These are phyloP conservation scores for Coemansia asiatica DNA, from an alignment of 192 early-diverging fungal genomes.

Conservation along the genomic window DNA sequence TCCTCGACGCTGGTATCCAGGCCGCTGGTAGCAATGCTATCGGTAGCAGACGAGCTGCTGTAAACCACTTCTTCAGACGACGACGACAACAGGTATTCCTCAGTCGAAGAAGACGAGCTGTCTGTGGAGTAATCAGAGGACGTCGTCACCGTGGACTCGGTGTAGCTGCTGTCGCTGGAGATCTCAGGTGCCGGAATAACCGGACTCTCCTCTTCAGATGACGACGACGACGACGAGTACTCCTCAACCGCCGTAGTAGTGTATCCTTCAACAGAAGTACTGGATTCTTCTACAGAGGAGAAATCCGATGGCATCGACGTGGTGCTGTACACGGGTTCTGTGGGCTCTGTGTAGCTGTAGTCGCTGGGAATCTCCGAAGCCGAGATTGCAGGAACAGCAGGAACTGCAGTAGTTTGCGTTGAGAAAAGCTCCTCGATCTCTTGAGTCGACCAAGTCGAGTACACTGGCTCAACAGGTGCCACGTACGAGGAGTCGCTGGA, in stretches of 20 bases:
- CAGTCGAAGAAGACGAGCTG: neutral
- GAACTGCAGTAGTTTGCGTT: neutral
- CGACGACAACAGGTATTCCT: neutral
- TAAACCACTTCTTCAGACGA: neutral
- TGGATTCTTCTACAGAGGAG: neutral
- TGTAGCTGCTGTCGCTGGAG: neutral
- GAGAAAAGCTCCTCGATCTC: neutral
- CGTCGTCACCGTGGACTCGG: no score
- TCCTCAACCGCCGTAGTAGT: neutral
- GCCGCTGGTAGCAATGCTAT: neutral
- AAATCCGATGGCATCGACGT: neutral
- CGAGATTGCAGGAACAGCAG: neutral
- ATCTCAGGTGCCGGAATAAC: neutral
- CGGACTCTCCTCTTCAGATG: neutral
- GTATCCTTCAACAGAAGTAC: conserved; percentile 3
- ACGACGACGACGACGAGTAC: conserved; percentile 6
- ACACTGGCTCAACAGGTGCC: neutral
- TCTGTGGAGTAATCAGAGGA: neutral
- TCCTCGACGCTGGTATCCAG: neutral
- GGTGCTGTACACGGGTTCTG: neutral
- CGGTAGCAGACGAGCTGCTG: neutral
- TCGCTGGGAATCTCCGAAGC: neutral
- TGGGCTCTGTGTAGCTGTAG: neutral
- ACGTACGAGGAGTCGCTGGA: neutral
- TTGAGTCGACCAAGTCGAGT: neutral